Evolutionary conservation across 2,329 filamentous ascomycete species (phyloP).

Genomic region (Diplodia scrobiculata): DNA sequence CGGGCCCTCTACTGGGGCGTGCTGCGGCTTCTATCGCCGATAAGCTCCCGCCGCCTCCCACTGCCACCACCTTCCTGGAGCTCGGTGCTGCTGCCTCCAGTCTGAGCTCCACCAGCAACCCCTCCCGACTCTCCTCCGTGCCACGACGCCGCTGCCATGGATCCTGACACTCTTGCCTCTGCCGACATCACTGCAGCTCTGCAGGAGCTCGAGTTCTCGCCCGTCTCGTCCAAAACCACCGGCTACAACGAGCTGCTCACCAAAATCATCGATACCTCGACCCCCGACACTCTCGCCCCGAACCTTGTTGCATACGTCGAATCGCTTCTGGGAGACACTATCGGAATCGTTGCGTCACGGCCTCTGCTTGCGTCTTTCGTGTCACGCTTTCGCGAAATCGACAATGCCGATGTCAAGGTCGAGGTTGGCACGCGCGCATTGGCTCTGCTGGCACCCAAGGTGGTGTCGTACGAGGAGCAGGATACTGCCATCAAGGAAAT

Average conservation of each 20-base stretch:
- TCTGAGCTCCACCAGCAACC: constrained; percentile 1
- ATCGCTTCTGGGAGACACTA: constrained; percentile 66
- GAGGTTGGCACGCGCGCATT: constrained; percentile 76
- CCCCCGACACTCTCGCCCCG: constrained; percentile 52
- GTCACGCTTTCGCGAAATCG: constrained; percentile 61
- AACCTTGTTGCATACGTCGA: constrained; percentile 70
- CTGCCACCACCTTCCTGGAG: constrained; percentile 6
- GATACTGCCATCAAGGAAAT: constrained; percentile 76
- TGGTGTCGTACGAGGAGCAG: constrained; percentile 81
- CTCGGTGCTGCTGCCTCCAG: constrained; percentile 7
- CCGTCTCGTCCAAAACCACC: constrained; percentile 55
- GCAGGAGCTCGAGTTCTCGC: constrained; percentile 53
- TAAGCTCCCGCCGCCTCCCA: neutral
- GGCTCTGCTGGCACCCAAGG: constrained; percentile 63
- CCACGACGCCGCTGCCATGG: constrained; percentile 26
- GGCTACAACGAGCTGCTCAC: constrained; percentile 62
- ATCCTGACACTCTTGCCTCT: constrained; percentile 50
- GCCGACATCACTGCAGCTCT: constrained; percentile 54
- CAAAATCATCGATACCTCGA: constrained; percentile 54
- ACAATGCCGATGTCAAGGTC: constrained; percentile 68
- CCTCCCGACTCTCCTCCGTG: neutral
- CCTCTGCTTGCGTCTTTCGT: constrained; percentile 70
- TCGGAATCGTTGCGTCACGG: constrained; percentile 76
- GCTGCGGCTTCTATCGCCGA: neutral
- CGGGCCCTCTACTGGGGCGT: too few species aligned